A percentile compares a stretch with the other conserved stretches of the same genome.
Conservation (phyloP, 2,329 filamentous ascomycete genomes). For the Volutella citrinella region DNA sequence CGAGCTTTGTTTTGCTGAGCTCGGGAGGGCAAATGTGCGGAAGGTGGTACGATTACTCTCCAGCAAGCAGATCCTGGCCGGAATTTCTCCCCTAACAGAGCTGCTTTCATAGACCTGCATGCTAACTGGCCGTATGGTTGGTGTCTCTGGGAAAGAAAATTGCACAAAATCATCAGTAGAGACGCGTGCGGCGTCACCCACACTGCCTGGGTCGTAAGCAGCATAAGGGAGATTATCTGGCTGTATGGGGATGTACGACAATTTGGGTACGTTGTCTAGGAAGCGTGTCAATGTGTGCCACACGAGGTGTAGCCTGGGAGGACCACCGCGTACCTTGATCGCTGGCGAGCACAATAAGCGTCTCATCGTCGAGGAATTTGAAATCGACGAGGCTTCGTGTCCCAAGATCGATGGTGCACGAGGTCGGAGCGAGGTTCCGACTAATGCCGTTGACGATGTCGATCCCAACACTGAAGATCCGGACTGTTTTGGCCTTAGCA, state of each 20-base stretch:
- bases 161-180: conserved; percentile 14
- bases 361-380: conserved; percentile 64
- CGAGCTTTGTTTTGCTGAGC: too few species aligned
- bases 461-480: conserved; percentile 53
- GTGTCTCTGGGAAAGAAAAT: conserved; percentile 27
- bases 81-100: conserved; percentile 43
- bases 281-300: conserved; percentile 1
- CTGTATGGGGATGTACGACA: conserved; percentile 36
- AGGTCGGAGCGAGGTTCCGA: conserved; percentile 36
- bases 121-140: conserved; percentile 35
- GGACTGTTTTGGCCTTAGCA: conserved; percentile 39
- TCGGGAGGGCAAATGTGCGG: conserved; percentile 43
- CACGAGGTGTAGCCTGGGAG: too few species aligned
- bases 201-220: conserved; percentile 29
- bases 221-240: conserved; percentile 34
- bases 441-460: conserved; percentile 59
- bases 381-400: conserved; percentile 54
- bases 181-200: conserved; percentile 5
- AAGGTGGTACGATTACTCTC: conserved; percentile 46
- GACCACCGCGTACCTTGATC: conserved; percentile 35
- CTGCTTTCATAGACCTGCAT: conserved; percentile 51
- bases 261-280: conserved; percentile 23
- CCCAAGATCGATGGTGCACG: conserved; percentile 40
- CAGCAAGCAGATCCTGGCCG: conserved; percentile 49
- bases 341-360: conserved; percentile 58